phyloP scores from a whole-genome alignment of 148 eudicot genomes.

The Amaranthus hypochondriacus region DNA sequence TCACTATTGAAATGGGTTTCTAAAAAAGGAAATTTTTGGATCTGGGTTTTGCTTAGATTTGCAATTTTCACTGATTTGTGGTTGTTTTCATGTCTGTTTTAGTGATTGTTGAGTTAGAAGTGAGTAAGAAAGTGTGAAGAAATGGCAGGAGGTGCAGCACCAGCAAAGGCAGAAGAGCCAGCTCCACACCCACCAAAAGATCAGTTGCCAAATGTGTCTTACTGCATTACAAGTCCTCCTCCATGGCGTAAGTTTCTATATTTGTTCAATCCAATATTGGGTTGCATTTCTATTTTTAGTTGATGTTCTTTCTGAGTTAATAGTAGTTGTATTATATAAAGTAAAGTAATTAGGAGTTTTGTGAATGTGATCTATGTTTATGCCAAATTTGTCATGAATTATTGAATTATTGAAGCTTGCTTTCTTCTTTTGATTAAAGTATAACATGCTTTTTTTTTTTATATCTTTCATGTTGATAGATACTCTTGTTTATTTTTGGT shows the following conservation, averaged over 20 bases:
- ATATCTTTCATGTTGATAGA: constrained; percentile 7
- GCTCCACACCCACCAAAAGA: constrained; percentile 87
- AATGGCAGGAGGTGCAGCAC: constrained; percentile 70
- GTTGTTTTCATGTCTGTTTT: background rate
- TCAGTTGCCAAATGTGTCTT: constrained; percentile 85
- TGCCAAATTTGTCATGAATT: too few relatives aligned
- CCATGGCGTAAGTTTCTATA: constrained; percentile 82
- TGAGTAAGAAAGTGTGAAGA: constrained; percentile 8
- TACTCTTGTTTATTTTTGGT: constrained; percentile 17
- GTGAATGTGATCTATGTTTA: background rate
- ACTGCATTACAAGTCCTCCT: constrained; percentile 91
- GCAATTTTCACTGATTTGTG: constrained; percentile 14
- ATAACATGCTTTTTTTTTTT: constrained; percentile 4
- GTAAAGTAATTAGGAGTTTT: background rate
- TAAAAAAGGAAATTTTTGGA: constrained; percentile 17
- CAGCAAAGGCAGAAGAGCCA: constrained; percentile 63
- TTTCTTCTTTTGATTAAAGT: constrained; percentile 17
- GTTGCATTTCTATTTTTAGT: constrained; percentile 16
- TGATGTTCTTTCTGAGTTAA: background rate
- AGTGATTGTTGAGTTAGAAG: constrained; percentile 1
- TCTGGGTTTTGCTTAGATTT: constrained; percentile 30
- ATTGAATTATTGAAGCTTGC: constrained; percentile 16
- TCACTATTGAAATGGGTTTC: constrained; percentile 4
- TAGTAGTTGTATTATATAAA: too few relatives aligned
- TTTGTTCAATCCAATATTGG: constrained; percentile 10